These are phyloP conservation scores for Hanseniaspora uvarum DNA, from an alignment of 1,139 yeast species.

Conservation along the genomic window DNA sequence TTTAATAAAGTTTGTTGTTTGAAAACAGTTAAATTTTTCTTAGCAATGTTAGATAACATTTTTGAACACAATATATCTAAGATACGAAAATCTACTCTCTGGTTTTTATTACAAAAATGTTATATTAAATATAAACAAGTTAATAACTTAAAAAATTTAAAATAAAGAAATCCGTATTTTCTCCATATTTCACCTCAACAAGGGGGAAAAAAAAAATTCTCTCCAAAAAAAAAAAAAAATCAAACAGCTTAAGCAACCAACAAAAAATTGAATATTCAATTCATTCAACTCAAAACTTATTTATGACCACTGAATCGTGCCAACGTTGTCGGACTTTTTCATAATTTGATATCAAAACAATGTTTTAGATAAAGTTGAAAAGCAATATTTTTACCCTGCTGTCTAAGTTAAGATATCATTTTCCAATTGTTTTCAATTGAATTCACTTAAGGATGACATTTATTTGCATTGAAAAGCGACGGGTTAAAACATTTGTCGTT, in stretches of 20 bases:
- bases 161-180: neutral
- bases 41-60: constrained; percentile 17
- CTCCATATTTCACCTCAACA: neutral
- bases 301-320: too few relatives aligned
- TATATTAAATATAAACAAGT: neutral
- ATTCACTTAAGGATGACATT: neutral
- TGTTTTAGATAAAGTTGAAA: too few relatives aligned
- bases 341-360: too few relatives aligned
- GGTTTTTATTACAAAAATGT: neutral
- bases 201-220: neutral
- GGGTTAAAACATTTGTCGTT: neutral
- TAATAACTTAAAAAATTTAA: neutral
- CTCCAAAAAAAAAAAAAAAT: neutral
- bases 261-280: neutral
- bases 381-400: too few relatives aligned
- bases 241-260: neutral
- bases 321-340: too few relatives aligned
- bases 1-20: constrained; percentile 17
- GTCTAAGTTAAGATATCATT: too few relatives aligned
- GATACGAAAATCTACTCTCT: constrained; percentile 17
- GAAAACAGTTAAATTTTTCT: constrained; percentile 17
- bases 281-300: neutral
- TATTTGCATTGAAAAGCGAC: neutral
- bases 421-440: neutral
- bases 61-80: constrained; percentile 14